Evolutionary conservation across 495 filamentous ascomycete genomes (phyloP).

Genomic region (Penicillium samsonianum): DNA sequence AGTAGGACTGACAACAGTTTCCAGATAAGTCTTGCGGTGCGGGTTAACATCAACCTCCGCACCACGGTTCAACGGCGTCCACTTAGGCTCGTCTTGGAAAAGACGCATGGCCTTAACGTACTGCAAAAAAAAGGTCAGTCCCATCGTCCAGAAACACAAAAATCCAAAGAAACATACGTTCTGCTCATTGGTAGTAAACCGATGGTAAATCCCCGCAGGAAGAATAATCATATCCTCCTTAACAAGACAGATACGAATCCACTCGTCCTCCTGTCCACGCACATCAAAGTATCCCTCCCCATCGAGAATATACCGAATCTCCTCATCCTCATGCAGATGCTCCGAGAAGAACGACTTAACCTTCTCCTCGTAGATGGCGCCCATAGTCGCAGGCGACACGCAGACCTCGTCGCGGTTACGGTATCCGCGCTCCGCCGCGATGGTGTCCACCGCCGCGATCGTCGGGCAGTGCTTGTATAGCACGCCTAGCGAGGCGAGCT

Average conservation of each 20-base stretch:
- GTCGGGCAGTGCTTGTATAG: slow-evolving; percentile 69
- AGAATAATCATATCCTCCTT: slow-evolving; percentile 79
- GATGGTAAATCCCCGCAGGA: slow-evolving; percentile 95
- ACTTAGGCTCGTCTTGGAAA: slow-evolving; percentile 98
- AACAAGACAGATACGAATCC: slow-evolving; percentile 80
- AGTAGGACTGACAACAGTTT: slow-evolving; percentile 30
- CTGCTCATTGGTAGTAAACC: slow-evolving; percentile 88
- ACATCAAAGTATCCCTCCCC: slow-evolving; percentile 95
- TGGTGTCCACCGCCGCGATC: slow-evolving; percentile 63
- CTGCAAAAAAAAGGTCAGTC: slow-evolving; percentile 48
- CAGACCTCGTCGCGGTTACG: slow-evolving; percentile 92
- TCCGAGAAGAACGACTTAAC: slow-evolving; percentile 92
- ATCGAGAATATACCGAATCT: slow-evolving; percentile 95
- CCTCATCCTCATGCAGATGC: slow-evolving; percentile 97
- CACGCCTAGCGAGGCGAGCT: slow-evolving; percentile 75
- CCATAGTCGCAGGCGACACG: slow-evolving; percentile 87
- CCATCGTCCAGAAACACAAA: background rate
- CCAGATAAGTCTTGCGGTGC: slow-evolving; percentile 74
- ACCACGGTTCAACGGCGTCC: slow-evolving; percentile 88
- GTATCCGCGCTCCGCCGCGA: slow-evolving; percentile 78
- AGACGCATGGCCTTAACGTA: slow-evolving; percentile 95
- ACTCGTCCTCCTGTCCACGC: slow-evolving; percentile 66
- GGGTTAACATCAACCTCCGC: slow-evolving; percentile 75
- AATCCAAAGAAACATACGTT: slow-evolving; percentile 64
- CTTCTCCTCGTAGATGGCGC: slow-evolving; percentile 76